Evolutionary conservation across 306 rosid genomes (phyloP).

Genomic region (Quercus parvula): DNA sequence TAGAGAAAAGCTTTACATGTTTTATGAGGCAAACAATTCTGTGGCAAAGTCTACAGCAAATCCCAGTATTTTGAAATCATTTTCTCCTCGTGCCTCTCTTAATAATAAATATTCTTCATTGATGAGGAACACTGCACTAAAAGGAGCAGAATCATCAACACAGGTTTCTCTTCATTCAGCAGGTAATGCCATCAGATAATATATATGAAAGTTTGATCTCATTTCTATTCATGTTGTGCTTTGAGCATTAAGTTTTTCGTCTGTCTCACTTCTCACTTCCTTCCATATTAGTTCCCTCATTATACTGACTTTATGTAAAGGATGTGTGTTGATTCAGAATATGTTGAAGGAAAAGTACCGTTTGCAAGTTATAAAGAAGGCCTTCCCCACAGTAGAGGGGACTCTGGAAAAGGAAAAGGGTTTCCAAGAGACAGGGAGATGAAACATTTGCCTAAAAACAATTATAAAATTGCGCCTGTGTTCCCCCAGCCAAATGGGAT

Average conservation of each 20-base stretch:
- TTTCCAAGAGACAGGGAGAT: conserved; percentile 39
- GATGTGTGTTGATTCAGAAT: conserved; percentile 53
- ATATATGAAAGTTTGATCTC: conserved; percentile 7
- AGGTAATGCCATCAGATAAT: conserved; percentile 46
- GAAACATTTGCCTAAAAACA: conserved; percentile 27
- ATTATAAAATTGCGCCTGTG: conserved; percentile 30
- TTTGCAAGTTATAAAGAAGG: conserved; percentile 38
- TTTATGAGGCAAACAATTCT: conserved; percentile 50
- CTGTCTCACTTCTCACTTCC: neutral
- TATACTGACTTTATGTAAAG: conserved; percentile 19
- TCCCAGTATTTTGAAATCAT: conserved; percentile 33
- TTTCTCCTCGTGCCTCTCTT: conserved; percentile 36
- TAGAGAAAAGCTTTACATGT: conserved; percentile 78
- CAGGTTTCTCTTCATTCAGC: conserved; percentile 33
- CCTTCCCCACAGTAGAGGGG: conserved; percentile 28
- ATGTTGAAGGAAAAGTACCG: conserved; percentile 35
- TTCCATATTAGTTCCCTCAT: conserved; percentile 10
- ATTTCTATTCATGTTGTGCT: conserved; percentile 11
- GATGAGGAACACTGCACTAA: conserved; percentile 22
- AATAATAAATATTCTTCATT: conserved; percentile 34
- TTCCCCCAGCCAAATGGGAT: conserved; percentile 34
- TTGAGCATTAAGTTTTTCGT: conserved; percentile 1
- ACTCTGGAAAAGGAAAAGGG: conserved; percentile 39
- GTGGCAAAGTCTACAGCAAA: conserved; percentile 28
- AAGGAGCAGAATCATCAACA: conserved; percentile 29